Evolutionary conservation across 768 basidiomycete genomes (phyloP).

Genomic region (Termitomyces sp.): DNA sequence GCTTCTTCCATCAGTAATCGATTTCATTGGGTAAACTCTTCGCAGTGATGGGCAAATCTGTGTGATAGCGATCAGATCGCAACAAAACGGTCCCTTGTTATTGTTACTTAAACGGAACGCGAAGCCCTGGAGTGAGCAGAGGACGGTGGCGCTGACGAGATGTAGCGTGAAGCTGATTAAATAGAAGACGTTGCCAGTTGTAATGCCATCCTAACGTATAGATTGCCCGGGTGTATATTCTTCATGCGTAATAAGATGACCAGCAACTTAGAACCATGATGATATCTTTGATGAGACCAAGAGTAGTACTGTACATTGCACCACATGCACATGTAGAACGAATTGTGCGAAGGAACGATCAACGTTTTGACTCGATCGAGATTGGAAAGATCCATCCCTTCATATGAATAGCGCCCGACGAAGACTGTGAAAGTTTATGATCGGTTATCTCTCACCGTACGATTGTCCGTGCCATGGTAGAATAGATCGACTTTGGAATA

Average conservation of each 20-base stretch:
- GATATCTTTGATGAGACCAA: neutral
- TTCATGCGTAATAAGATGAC: neutral
- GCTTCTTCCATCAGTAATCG: neutral
- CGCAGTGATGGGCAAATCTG: neutral
- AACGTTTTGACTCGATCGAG: neutral
- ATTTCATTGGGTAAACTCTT: neutral
- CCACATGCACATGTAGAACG: neutral
- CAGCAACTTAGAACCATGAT: neutral
- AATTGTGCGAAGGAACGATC: neutral
- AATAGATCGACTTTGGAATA: too few species aligned
- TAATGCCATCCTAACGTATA: too few species aligned
- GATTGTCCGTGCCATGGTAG: too few species aligned
- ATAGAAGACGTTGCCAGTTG: neutral
- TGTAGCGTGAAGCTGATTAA: neutral
- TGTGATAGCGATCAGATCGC: neutral
- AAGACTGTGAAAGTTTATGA: too few species aligned
- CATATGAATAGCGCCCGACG: too few species aligned
- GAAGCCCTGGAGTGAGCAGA: neutral
- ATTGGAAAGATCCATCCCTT: too few species aligned
- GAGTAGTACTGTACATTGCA: neutral
- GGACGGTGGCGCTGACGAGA: neutral
- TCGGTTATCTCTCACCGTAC: too few species aligned
- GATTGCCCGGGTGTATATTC: neutral
- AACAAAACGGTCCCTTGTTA: neutral
- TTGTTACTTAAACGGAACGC: neutral